These are phyloP conservation scores for Yamagishiella unicocca DNA, from an alignment of 139 green algal genomes.

Conservation along the genomic window DNA sequence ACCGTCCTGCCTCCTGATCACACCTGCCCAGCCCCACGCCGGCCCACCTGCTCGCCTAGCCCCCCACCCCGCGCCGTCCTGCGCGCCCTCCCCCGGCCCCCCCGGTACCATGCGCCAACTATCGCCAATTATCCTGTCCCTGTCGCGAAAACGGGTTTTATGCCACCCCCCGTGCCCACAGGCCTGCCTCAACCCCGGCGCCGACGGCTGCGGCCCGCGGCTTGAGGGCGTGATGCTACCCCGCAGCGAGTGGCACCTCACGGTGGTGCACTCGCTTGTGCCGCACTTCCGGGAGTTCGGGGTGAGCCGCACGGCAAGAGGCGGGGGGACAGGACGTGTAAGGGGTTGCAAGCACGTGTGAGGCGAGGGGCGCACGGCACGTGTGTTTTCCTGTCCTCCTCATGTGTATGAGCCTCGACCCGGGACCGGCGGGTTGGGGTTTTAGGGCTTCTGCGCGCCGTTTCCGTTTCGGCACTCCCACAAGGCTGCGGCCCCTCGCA, in stretches of 20 bases:
- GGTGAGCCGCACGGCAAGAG: conserved; percentile 20
- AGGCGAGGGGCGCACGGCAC: background rate
- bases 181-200: conserved; percentile 12
- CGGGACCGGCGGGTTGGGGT: no score
- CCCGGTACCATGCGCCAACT: no score
- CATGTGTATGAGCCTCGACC: no score
- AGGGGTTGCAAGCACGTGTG: background rate
- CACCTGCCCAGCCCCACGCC: background rate
- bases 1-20: no score
- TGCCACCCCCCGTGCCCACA: background rate
- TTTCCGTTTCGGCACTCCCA: no score
- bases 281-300: conserved; percentile 78
- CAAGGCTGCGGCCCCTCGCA: no score
- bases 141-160: no score
- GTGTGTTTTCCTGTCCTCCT: background rate
- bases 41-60: background rate
- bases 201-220: background rate
- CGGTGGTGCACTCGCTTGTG: conserved; percentile 66
- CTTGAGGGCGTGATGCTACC: conserved; percentile 27
- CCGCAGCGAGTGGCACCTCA: conserved; percentile 36
- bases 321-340: background rate
- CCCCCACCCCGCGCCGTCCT: no score
- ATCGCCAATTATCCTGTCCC: no score
- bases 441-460: no score
- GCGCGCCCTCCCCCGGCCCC: no score